Conservation (phyloP, 345 rosid species). For the Firmiana major region DNA sequence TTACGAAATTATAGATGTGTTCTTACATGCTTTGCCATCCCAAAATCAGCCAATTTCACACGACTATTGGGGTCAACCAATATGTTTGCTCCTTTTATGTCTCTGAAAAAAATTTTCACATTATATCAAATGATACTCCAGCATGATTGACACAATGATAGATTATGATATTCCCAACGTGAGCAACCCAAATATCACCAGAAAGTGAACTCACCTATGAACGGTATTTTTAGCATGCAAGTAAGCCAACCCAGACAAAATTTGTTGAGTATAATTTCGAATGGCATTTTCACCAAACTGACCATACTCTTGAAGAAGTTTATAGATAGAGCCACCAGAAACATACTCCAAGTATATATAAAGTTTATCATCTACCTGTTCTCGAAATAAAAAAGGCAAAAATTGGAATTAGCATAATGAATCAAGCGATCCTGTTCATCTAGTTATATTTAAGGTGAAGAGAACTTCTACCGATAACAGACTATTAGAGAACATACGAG, state of each 20-base stretch:
- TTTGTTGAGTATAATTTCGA: slow-evolving; percentile 72
- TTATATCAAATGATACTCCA: neutral
- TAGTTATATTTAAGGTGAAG: neutral
- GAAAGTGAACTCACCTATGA: slow-evolving; percentile 45
- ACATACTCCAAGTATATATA: slow-evolving; percentile 77
- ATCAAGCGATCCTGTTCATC: neutral
- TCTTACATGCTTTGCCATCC: slow-evolving; percentile 68
- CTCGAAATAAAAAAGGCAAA: neutral
- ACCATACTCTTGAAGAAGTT: slow-evolving; percentile 76
- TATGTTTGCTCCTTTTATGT: slow-evolving; percentile 82
- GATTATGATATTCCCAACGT: neutral
- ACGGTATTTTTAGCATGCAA: slow-evolving; percentile 63
- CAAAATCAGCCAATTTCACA: slow-evolving; percentile 69
- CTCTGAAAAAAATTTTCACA: slow-evolving; percentile 37
- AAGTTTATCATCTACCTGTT: slow-evolving; percentile 59
- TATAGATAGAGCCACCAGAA: slow-evolving; percentile 79
- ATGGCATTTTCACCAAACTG: slow-evolving; percentile 61
- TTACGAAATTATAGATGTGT: neutral
- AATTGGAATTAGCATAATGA: neutral
- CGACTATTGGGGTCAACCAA: slow-evolving; percentile 73
- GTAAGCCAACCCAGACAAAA: slow-evolving; percentile 64
- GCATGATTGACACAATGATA: neutral
- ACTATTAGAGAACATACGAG: neutral
- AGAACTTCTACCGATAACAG: neutral
- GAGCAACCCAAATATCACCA: neutral